phyloP scores from a whole-genome alignment of 257 asterid genomes.

The Lycium ferocissimum region DNA sequence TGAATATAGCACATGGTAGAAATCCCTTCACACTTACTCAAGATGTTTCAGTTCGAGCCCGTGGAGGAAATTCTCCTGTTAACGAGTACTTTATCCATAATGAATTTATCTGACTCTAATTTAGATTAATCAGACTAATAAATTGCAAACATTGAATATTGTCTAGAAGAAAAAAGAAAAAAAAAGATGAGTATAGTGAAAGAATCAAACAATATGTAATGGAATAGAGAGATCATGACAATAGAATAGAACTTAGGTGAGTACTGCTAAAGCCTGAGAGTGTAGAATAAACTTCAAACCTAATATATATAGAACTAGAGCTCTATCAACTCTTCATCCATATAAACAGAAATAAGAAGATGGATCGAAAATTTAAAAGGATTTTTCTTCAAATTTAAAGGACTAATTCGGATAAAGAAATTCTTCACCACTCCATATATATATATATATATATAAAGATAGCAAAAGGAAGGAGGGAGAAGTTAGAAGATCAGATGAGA shows the following conservation, averaged over 20 bases:
- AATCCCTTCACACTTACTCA: not conserved
- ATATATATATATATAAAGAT: not conserved
- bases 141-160: not conserved
- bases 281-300: no score
- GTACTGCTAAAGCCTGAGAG: no score
- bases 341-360: no score
- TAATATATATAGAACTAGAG: no score
- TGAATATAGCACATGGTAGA: no score
- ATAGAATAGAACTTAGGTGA: no score
- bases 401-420: not conserved
- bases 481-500: not conserved
- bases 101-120: not conserved
- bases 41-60: not conserved
- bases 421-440: no score
- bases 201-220: not conserved
- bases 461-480: not conserved
- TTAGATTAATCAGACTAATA: not conserved
- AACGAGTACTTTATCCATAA: not conserved
- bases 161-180: not conserved
- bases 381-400: not conserved
- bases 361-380: not conserved
- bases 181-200: not conserved
- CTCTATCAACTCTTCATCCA: not conserved
- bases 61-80: not conserved
- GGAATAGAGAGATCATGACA: not conserved